Conservation (phyloP, 2,329 filamentous ascomycete genomes). For the Alternaria conjuncta region DNA sequence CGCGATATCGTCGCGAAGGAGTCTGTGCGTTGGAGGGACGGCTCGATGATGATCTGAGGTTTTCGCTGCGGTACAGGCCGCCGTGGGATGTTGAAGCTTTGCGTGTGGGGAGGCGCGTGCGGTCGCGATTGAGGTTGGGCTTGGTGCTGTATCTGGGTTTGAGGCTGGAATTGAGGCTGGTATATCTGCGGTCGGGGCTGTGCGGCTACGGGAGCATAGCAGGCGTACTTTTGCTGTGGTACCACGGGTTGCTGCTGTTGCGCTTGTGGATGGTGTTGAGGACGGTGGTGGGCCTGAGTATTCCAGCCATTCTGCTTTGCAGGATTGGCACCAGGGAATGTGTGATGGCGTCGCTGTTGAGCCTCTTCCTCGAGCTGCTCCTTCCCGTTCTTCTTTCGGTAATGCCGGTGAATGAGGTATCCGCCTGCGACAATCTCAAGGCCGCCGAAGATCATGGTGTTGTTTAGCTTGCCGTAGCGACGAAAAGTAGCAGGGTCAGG, state of each 20-base stretch:
- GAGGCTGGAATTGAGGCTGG: slow-evolving; percentile 11
- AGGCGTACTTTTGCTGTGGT: slow-evolving; percentile 37
- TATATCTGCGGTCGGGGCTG: slow-evolving; percentile 5
- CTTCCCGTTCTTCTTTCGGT: slow-evolving; percentile 45
- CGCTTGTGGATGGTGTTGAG: slow-evolving; percentile 9
- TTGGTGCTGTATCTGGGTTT: slow-evolving; percentile 16
- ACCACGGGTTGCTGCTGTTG: slow-evolving; percentile 12
- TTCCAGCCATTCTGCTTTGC: slow-evolving; percentile 23
- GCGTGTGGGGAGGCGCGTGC: slow-evolving; percentile 23
- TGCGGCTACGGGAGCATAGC: slow-evolving; percentile 20
- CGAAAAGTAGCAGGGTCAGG: not conserved
- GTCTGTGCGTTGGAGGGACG: slow-evolving; percentile 38
- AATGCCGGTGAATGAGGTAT: slow-evolving; percentile 42
- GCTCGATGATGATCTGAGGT: slow-evolving; percentile 36
- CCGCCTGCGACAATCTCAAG: slow-evolving; percentile 46
- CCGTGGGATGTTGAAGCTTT: slow-evolving; percentile 36
- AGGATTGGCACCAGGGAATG: slow-evolving; percentile 34
- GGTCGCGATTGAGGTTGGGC: slow-evolving; percentile 21
- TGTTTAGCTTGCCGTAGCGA: slow-evolving; percentile 1
- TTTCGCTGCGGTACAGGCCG: slow-evolving; percentile 34
- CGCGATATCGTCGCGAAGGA: slow-evolving; percentile 43
- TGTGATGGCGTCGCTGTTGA: slow-evolving; percentile 33
- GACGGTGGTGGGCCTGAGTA: slow-evolving; percentile 19
- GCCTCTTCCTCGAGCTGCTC: slow-evolving; percentile 34
- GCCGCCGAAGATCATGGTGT: slow-evolving; percentile 49